Evolutionary conservation across 2,329 filamentous ascomycete species (phyloP).

Genomic region (Periconia sp.): DNA sequence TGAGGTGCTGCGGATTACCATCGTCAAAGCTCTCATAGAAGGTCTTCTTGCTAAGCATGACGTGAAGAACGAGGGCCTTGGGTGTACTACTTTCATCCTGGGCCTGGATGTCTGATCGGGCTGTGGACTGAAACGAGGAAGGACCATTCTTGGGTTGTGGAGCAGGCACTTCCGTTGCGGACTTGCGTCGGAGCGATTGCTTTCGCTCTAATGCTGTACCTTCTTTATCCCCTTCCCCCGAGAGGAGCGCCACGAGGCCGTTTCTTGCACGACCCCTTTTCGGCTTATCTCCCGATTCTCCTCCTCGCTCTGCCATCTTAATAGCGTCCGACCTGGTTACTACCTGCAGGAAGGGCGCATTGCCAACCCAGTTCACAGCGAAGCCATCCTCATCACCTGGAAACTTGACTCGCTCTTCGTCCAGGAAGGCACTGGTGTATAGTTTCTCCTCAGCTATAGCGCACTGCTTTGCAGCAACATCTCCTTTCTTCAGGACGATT

Average conservation of each 20-base stretch:
- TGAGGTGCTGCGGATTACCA: constrained; percentile 43
- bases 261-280: too few species aligned
- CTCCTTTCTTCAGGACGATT: constrained; percentile 28
- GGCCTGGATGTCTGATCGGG: background rate
- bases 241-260: too few species aligned
- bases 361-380: constrained; percentile 35
- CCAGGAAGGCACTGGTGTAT: constrained; percentile 22
- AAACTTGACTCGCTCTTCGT: constrained; percentile 32
- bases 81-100: constrained; percentile 5
- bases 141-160: too few species aligned
- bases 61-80: constrained; percentile 37
- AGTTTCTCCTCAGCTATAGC: constrained; percentile 29
- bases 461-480: constrained; percentile 22
- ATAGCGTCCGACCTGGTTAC: constrained; percentile 22
- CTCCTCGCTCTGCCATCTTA: background rate
- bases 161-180: too few species aligned
- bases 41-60: constrained; percentile 37
- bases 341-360: constrained; percentile 41
- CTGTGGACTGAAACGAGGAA: background rate
- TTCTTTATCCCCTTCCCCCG: background rate
- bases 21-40: constrained; percentile 29
- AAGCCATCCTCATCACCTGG: constrained; percentile 27
- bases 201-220: background rate
- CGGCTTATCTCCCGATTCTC: background rate
- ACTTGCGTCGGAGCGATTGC: background rate